Evolutionary conservation across 768 basidiomycete genomes (phyloP).

Genomic region (Vararia minispora): DNA sequence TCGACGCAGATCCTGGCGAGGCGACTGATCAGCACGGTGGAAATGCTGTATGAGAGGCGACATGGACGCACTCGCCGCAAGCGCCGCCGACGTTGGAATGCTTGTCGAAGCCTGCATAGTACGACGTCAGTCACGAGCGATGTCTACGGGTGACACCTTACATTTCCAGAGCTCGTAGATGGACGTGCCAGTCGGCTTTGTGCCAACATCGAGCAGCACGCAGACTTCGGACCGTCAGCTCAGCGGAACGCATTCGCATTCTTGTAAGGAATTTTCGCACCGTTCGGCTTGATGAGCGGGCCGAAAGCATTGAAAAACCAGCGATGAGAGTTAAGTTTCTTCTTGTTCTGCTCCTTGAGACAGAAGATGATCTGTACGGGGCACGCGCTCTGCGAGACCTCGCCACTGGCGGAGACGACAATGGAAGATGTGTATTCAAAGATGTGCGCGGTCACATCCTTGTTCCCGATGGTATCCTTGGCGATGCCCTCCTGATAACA

Average conservation of each 20-base stretch:
- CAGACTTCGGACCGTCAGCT: constrained; percentile 72
- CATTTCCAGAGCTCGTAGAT: constrained; percentile 98
- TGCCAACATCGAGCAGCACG: constrained; percentile 88
- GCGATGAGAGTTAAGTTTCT: constrained; percentile 90
- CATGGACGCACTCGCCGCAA: constrained; percentile 69
- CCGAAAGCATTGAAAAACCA: constrained; percentile 99
- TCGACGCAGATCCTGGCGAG: constrained; percentile 82
- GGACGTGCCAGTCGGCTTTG: constrained; percentile 87
- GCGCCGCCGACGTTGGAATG: constrained; percentile 85
- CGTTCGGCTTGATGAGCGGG: constrained; percentile 77
- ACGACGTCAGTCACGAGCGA: neutral
- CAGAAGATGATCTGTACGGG: constrained; percentile 86
- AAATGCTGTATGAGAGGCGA: neutral
- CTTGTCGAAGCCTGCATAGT: constrained; percentile 53
- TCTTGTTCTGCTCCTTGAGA: constrained; percentile 93
- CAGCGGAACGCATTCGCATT: no score
- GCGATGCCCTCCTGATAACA: constrained; percentile 84
- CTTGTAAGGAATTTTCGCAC: constrained; percentile 29
- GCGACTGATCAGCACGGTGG: neutral
- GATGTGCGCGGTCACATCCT: constrained; percentile 89
- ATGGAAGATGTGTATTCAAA: constrained; percentile 86
- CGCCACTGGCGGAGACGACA: constrained; percentile 67
- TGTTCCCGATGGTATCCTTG: constrained; percentile 79
- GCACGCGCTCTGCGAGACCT: constrained; percentile 64
- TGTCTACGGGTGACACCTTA: constrained; percentile 10